Evolutionary conservation across 2,329 filamentous ascomycete species (phyloP), one percentile per base, ranked within the genome.

Genomic region (Neofusicoccum sp.): DNA sequence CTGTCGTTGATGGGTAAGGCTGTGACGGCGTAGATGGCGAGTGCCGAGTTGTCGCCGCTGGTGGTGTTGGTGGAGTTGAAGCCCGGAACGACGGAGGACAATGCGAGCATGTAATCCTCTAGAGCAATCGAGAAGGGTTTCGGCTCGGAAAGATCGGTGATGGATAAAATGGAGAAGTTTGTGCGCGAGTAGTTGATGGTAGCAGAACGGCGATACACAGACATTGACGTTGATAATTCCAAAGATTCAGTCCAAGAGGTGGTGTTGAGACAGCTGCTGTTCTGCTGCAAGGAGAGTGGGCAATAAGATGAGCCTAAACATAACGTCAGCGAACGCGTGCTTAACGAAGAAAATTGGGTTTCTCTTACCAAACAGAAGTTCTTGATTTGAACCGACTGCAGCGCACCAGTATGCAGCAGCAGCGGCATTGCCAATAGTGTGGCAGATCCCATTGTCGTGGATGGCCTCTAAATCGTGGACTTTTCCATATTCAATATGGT

Each of bases 1-100:
- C 56, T 58, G 41, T 58, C 56, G 56, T 43, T 58, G 56, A 58
- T 40, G 12, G 56, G 56, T 7, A 58, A 43, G 14, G 56, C 43
- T 28, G 56, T 58, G 4, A 58, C 56, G 31, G 56, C 56, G 41
- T 58, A 58, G 14, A 28, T 40, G n/a, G 51, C 51, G 1, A 56
- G 38, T 6, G 38, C 38, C 6, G 51, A 56, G 28, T 56, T 56
- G 51, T 56, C 51, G 28, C 51, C 51, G 7, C 33, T 56, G 20
- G 24, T n/a, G 26, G 43, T 34, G 9, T 11, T 28, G 38, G 26
- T 56, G 7, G 26, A 8, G 38, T 56, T 56, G 51, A 56, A 56
- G 9, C 51, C 51, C 2, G 51, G 51, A 14, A 56, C 51, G 5
- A 56, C 51, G 6, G 51, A 31, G 9, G 51, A 56, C 12, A 56